These are phyloP conservation scores for Chernovozyma sophiae-reginae DNA, from an alignment of 1,139 yeast species.

Conservation along the genomic window DNA sequence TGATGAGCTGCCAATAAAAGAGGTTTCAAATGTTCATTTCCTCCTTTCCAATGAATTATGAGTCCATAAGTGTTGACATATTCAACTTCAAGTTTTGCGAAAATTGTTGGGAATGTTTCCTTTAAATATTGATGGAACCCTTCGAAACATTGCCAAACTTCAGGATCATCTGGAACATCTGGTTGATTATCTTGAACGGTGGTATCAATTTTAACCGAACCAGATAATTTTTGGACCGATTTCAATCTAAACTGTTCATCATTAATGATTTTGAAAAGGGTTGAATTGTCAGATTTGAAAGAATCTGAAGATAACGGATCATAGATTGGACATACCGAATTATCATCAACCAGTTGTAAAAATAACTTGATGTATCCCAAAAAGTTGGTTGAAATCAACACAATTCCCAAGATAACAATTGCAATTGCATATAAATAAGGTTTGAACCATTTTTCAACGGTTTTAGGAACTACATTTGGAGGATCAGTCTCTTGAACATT, in stretches of 20 bases:
- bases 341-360: conserved; percentile 17
- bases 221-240: conserved; percentile 23
- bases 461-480: too few relatives aligned
- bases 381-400: conserved; percentile 14
- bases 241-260: conserved; percentile 22
- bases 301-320: conserved; percentile 17
- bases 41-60: conserved; percentile 19
- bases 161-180: conserved; percentile 21
- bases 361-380: conserved; percentile 19
- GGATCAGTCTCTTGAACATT: too few relatives aligned
- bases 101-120: conserved; percentile 17
- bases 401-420: neutral
- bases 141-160: conserved; percentile 19
- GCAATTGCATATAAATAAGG: too few relatives aligned
- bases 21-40: conserved; percentile 14
- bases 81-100: conserved; percentile 12
- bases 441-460: too few relatives aligned
- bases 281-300: conserved; percentile 16
- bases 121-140: conserved; percentile 15
- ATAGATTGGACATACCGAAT: conserved; percentile 15
- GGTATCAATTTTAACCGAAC: conserved; percentile 30
- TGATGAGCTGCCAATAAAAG: conserved; percentile 19
- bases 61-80: conserved; percentile 19
- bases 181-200: conserved; percentile 32
- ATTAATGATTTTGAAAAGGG: conserved; percentile 13